A percentile compares a stretch with the other conserved stretches of the same genome.
Evolutionary conservation across 2,329 filamentous ascomycete species (phyloP).

Genomic region (Passalora sequoiae): DNA sequence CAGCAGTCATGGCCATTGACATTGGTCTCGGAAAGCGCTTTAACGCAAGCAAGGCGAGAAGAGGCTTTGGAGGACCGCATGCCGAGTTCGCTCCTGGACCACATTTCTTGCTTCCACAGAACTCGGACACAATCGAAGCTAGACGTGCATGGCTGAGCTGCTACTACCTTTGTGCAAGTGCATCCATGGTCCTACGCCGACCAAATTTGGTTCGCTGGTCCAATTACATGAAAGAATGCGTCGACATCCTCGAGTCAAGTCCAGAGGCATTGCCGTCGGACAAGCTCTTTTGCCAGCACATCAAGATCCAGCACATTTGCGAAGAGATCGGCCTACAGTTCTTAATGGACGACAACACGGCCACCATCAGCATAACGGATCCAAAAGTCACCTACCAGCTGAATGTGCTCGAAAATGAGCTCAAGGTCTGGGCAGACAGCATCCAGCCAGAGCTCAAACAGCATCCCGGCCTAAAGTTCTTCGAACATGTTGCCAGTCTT

Average conservation of each 20-base stretch:
- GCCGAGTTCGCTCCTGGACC: conserved; percentile 31
- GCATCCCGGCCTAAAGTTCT: conserved; percentile 37
- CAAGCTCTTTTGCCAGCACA: conserved; percentile 52
- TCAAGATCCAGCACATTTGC: conserved; percentile 54
- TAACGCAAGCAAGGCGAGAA: conserved; percentile 34
- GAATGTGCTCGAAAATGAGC: conserved; percentile 51
- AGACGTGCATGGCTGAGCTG: conserved; percentile 56
- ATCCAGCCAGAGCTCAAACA: conserved; percentile 37
- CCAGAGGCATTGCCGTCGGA: conserved; percentile 55
- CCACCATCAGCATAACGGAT: conserved; percentile 51
- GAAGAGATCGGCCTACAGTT: conserved; percentile 55
- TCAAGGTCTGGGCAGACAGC: conserved; percentile 45
- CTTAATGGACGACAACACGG: conserved; percentile 50
- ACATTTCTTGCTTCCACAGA: conserved; percentile 29
- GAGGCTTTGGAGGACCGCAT: conserved; percentile 34
- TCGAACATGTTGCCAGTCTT: conserved; percentile 45
- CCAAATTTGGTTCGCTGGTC: conserved; percentile 57
- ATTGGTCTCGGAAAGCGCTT: conserved; percentile 64
- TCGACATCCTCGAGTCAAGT: conserved; percentile 53
- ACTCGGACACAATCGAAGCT: conserved; percentile 52
- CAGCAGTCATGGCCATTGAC: conserved; percentile 76
- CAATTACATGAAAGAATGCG: conserved; percentile 59
- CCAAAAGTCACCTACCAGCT: conserved; percentile 51
- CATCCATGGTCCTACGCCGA: conserved; percentile 54
- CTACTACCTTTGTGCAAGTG: conserved; percentile 57